Evolutionary conservation across 345 rosid species (phyloP).

Genomic region (Euclidium syriacum): DNA sequence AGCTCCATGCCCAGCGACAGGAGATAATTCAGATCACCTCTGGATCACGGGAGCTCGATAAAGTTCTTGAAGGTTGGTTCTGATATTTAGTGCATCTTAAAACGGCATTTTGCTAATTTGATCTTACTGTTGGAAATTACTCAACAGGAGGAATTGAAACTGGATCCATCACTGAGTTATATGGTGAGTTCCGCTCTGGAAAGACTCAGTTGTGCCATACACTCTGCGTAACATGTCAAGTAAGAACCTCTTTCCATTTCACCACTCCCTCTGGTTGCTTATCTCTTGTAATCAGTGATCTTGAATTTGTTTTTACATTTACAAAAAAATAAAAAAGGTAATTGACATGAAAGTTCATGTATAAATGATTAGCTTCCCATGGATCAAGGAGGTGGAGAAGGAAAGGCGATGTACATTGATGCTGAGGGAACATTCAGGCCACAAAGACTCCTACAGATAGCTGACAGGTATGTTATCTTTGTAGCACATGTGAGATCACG

Average conservation of each 20-base stretch:
- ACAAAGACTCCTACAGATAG: slow-evolving; percentile 90
- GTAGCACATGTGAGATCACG: background rate
- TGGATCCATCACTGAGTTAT: slow-evolving; percentile 91
- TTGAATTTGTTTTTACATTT: background rate
- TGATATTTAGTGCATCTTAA: background rate
- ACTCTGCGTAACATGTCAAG: slow-evolving; percentile 96
- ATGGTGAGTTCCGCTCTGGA: slow-evolving; percentile 96
- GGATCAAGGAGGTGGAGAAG: slow-evolving; percentile 99
- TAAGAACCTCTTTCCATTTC: slow-evolving; percentile 27
- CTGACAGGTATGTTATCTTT: slow-evolving; percentile 53
- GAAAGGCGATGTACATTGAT: slow-evolving; percentile 97
- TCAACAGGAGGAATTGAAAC: slow-evolving; percentile 89
- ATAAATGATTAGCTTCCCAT: slow-evolving; percentile 68
- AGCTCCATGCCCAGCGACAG: slow-evolving; percentile 85
- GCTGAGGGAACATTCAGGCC: slow-evolving; percentile 99
- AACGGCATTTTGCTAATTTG: background rate
- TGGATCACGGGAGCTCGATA: slow-evolving; percentile 93
- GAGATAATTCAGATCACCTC: slow-evolving; percentile 96
- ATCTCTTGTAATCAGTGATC: background rate
- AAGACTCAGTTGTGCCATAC: slow-evolving; percentile 98
- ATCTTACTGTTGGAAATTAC: slow-evolving; percentile 12
- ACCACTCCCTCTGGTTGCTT: background rate
- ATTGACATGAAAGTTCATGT: background rate
- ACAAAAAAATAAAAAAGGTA: background rate
- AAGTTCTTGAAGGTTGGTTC: slow-evolving; percentile 75